These are phyloP conservation scores for Neovahlkampfia damariscottae DNA, from an alignment of 78 protist genomes.

Conservation along the genomic window DNA sequence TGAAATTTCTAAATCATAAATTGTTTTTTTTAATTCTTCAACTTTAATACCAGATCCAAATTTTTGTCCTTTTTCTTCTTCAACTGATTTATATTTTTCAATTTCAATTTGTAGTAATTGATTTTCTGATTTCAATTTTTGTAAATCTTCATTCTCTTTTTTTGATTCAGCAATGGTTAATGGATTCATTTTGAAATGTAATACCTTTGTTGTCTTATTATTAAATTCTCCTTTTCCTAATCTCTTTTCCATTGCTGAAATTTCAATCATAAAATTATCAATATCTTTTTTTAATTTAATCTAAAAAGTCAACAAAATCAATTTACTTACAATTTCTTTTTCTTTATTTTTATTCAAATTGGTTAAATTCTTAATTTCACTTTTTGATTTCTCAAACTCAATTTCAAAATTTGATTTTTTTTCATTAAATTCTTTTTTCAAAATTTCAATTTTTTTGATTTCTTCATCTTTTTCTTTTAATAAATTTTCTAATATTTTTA, in stretches of 20 bases:
- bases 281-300: not conserved
- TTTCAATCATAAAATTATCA: not conserved
- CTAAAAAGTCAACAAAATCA: not conserved
- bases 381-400: not conserved
- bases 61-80: not conserved
- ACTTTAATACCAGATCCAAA: not conserved
- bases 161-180: not conserved
- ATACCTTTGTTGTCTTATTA: not conserved
- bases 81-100: too few relatives aligned
- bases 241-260: not conserved
- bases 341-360: not conserved
- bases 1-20: not conserved
- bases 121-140: not conserved
- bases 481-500: too few relatives aligned
- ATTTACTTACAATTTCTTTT: too few relatives aligned
- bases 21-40: not conserved
- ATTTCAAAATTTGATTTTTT: not conserved
- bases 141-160: not conserved
- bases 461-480: not conserved
- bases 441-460: not conserved
- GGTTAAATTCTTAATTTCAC: not conserved
- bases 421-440: not conserved
- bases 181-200: not conserved
- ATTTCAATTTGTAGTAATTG: not conserved
- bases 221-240: not conserved